Evolutionary conservation across 73 alveolate genomes (phyloP), one percentile per base, ranked within the genome.

Genomic region (Paramecium sonneborni): DNA sequence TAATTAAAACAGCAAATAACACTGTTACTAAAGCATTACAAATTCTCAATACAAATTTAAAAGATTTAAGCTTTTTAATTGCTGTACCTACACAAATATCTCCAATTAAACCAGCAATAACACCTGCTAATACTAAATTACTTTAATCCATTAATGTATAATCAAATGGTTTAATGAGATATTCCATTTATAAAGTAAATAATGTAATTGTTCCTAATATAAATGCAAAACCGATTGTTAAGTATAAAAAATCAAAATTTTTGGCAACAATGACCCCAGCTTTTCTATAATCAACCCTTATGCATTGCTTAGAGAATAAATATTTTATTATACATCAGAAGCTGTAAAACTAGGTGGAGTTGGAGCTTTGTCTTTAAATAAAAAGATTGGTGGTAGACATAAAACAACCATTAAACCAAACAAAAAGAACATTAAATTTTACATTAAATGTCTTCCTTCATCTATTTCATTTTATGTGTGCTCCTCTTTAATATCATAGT

Each of bases 81-180:
- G 90, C 90, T 43, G 90, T 79, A 14, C 90, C 90, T 41, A 79
- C 90, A 79, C 76, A 43, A 21, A 79, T 23, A 79, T 79, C 90
- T 39, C 90, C 90, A 2, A 79, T 79, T 46, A 79, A 43, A 14
- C 90, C 90, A 23, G 90, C 90, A 11, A 79, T 41, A 9, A 79
- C 90, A 10, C 90, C 90, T 11, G 18, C 44, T 3, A 32, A 7
- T 9, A 79, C 90, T 41, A 39, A 32, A 79, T 79, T 79, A 44
- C 90, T 79, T 44, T 79, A 8, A 79, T 79, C 90, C 55, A 9
- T 11, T n/a, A 44, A 24, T 2, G 90, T 43, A 38, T 30, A 39
- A 23, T 62, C 90, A 46, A 79, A 79, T 8, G 90, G 90, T 10
- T 39, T 23, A 30, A 79, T 46, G 0, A 79, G 28, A n/a, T 46